Evolutionary conservation across 805 yeast genomes (phyloP).

Genomic region (Brettanomyces naardenensis): DNA sequence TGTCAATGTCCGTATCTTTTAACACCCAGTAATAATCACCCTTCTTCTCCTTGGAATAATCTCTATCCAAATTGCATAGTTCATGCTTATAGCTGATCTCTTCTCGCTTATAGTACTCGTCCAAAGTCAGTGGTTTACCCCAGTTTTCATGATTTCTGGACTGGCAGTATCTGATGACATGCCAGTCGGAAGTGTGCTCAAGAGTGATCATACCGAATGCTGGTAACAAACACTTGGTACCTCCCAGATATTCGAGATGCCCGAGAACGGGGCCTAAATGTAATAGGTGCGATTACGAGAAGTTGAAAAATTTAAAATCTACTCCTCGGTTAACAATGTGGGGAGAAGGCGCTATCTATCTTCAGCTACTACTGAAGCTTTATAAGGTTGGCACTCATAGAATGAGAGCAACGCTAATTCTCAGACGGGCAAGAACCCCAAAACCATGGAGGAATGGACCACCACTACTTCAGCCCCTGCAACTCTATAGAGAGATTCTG

Average conservation of each 20-base stretch:
- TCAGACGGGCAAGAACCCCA: conserved; percentile 6
- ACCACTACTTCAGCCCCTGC: conserved; percentile 74
- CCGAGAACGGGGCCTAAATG: no score
- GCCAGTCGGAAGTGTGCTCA: conserved; percentile 13
- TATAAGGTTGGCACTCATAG: no score
- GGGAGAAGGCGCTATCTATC: no score
- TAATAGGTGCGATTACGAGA: no score
- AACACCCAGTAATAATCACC: conserved; percentile 23
- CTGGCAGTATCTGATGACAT: conserved; percentile 16
- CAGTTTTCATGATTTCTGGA: conserved; percentile 16
- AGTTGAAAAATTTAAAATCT: no score
- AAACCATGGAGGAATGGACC: conserved; percentile 18
- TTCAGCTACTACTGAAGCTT: no score
- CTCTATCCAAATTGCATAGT: conserved; percentile 16
- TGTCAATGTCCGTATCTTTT: conserved; percentile 11
- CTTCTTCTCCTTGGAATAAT: conserved; percentile 3
- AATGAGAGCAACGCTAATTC: neutral
- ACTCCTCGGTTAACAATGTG: no score
- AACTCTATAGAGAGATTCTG: conserved; percentile 69
- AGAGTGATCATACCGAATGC: conserved; percentile 4
- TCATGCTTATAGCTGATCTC: conserved; percentile 9
- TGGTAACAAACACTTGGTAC: no score
- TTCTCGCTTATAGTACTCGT: conserved; percentile 20
- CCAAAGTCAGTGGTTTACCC: conserved; percentile 18
- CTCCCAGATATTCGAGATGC: no score